These are phyloP conservation scores for Stephania yunnanensis DNA, from an alignment of 164 flowering plant genomes.

Conservation along the genomic window DNA sequence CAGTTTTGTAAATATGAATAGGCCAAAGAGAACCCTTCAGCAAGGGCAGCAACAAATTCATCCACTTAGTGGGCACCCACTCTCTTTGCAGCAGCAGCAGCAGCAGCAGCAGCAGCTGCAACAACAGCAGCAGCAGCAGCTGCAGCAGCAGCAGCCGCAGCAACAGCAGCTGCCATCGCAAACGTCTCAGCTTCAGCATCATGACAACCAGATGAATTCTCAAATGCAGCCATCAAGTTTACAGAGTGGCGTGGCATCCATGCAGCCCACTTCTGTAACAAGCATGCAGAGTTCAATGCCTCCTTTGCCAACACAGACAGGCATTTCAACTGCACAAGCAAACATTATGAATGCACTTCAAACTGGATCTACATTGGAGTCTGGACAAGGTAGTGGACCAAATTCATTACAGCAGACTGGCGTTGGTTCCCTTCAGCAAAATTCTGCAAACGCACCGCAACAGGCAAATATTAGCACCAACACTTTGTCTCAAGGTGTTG, in stretches of 20 bases:
- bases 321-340: conserved; percentile 40
- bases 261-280: conserved; percentile 41
- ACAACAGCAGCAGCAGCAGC: conserved; percentile 49
- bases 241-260: conserved; percentile 39
- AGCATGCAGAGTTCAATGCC: conserved; percentile 47
- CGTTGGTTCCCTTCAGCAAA: conserved; percentile 44
- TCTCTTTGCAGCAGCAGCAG: conserved; percentile 41
- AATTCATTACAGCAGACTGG: conserved; percentile 37
- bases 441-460: conserved; percentile 42
- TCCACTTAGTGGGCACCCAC: conserved; percentile 39
- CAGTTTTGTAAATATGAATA: conserved; percentile 34
- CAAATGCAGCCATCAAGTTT: conserved; percentile 55
- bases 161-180: conserved; percentile 60
- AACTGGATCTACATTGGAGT: conserved; percentile 48
- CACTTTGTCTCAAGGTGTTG: conserved; percentile 45
- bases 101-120: conserved; percentile 40
- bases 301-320: conserved; percentile 29
- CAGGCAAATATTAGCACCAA: conserved; percentile 35
- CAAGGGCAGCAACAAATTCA: conserved; percentile 49
- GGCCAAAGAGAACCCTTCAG: conserved; percentile 46
- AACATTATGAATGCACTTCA: conserved; percentile 49
- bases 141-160: conserved; percentile 40
- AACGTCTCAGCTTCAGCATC: conserved; percentile 55
- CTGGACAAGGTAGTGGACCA: conserved; percentile 57
- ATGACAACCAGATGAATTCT: conserved; percentile 64